phyloP scores from a whole-genome alignment of 2,329 filamentous ascomycete species.

The Epichloe sp. region DNA sequence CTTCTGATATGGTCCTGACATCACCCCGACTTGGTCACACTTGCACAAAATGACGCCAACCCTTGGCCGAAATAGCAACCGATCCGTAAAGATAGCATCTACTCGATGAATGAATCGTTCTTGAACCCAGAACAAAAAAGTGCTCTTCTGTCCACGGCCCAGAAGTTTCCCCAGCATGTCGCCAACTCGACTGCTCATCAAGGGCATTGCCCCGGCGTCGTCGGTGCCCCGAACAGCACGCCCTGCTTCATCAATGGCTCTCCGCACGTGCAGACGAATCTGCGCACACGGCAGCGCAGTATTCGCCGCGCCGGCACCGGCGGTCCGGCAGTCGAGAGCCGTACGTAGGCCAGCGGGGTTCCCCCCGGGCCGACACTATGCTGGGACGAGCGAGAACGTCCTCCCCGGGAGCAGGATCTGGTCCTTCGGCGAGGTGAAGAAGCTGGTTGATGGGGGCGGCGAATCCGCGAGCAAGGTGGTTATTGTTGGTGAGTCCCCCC shows the following conservation, averaged over 20 bases:
- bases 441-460: conserved; percentile 17
- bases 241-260: neutral
- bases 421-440: conserved; percentile 35
- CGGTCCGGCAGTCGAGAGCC: neutral
- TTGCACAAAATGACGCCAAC: too few species aligned
- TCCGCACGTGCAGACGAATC: neutral
- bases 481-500: conserved; percentile 30
- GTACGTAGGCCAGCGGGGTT: neutral
- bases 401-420: conserved; percentile 25
- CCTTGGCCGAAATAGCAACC: too few species aligned
- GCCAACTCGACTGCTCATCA: neutral
- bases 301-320: neutral
- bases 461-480: conserved; percentile 15
- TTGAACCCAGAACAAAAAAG: neutral
- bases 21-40: too few species aligned
- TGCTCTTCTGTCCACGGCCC: too few species aligned
- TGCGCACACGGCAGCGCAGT: neutral
- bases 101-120: too few species aligned
- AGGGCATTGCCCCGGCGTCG: neutral
- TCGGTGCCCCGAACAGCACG: neutral
- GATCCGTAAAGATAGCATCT: too few species aligned
- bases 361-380: conserved; percentile 11
- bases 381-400: conserved; percentile 1
- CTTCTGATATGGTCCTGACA: too few species aligned
- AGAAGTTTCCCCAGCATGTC: neutral